Base-by-base conservation (phyloP, 164 flowering plant species). In the Umbellularia californica region DNA sequence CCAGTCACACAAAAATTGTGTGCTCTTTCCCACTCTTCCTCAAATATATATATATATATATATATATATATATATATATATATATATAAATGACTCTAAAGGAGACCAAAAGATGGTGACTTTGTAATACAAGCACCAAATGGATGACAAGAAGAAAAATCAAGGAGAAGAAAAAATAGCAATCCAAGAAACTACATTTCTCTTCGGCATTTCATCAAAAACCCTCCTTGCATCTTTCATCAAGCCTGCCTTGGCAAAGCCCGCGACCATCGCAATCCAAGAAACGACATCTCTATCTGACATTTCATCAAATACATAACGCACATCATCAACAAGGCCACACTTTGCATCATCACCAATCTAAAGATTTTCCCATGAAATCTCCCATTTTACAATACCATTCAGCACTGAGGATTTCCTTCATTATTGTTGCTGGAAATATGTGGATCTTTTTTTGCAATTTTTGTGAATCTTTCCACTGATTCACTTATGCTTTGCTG, bases 351-450 rank as follows among this genome's bases (percentile, higher is more conserved):
- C n/a, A n/a, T n/a, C n/a, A 81, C 94, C 98, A 80, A 92, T 85
- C 65, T 87, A 94, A 76, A 95, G 94, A 91, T 90, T 90, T 71
- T 93, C 97, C 99, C 99, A 95, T 28, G 77, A 88, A 76, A 95
- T 92, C 84, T 95, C 98, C 89, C 90, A 94, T 73, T 90, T 95
- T 27, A 92, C 88, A 83, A 82, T 90, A 73, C 85, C 94, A 75
- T 86, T 83, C 76, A 90, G 81, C 75, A 86, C 52, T 68, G 85
- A 83, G 76, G 82, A 81, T 82, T 79, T 64, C 74, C 82, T 75
- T 86, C 86, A 77, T 74, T 73, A 6, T 74, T 81, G 79, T 65
- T 80, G 74, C 71, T 71, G 67, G 70, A 50, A 72, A 58, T 22
- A 77, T 58, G 63, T 69, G 72, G 70, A 47, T 68, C 75, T 65